These are phyloP conservation scores for bread wheat (Triticum aestivum) DNA, from an alignment of 176 grass and related monocot genomes.

Conservation along the genomic window IWGSC_CS_RefSeq_v2.1 NC_057810.1:691687611-691688110, in stretches of 20 bases:
- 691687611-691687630: neutral
- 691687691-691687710: neutral
- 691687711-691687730: neutral
- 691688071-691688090: too few species aligned
- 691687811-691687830: neutral
- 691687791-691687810: neutral
- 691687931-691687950: too few species aligned
- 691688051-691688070: too few species aligned
- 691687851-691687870: neutral
- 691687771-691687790: neutral
- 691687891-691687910: neutral
- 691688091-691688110: too few species aligned
- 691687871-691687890: neutral
- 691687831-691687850: neutral
- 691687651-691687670: neutral
- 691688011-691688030: too few species aligned
- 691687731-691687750: neutral
- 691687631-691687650: neutral
- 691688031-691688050: too few species aligned
- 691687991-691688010: too few species aligned
- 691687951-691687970: too few species aligned
- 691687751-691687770: neutral
- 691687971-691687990: too few species aligned
- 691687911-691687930: too few species aligned
- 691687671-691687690: neutral